phyloP scores from a whole-genome alignment of 192 early-diverging fungal genomes.

The Gorgonomyces haynaldii region DNA sequence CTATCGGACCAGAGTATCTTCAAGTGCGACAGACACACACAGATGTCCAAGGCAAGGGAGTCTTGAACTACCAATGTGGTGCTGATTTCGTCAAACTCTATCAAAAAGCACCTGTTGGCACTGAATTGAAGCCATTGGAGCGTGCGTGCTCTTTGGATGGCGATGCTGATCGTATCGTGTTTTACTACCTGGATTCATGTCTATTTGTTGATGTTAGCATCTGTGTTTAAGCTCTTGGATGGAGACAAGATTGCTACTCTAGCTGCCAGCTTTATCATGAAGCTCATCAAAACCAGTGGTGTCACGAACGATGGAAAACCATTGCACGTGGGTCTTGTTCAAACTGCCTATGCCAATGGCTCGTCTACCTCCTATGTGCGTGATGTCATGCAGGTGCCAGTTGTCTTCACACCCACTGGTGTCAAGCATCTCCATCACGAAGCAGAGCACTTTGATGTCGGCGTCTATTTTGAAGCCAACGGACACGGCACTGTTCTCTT shows the following conservation, averaged over 20 bases:
- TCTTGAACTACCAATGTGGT: conserved; percentile 85
- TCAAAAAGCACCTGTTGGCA: conserved; percentile 65
- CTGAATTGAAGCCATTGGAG: conserved; percentile 48
- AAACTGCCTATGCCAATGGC: conserved; percentile 99
- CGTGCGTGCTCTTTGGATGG: conserved; percentile 90
- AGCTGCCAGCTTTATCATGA: conserved; percentile 86
- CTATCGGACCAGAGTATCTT: conserved; percentile 53
- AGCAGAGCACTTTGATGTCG: conserved; percentile 92
- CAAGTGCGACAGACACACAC: conserved; percentile 62
- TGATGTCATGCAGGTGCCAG: conserved; percentile 82
- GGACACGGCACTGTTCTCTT: conserved; percentile 98
- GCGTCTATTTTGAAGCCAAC: conserved; percentile 99
- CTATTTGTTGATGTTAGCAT: conserved; percentile 22
- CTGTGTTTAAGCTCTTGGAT: conserved; percentile 82
- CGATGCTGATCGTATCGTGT: conserved; percentile 97
- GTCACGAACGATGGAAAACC: conserved; percentile 33
- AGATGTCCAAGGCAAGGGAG: conserved; percentile 53
- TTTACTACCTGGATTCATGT: conserved; percentile 79
- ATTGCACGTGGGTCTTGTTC: conserved; percentile 88
- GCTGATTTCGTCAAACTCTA: conserved; percentile 97
- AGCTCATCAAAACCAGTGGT: conserved; percentile 69
- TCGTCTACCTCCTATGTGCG: conserved; percentile 86
- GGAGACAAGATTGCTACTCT: conserved; percentile 98
- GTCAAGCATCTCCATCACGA: conserved; percentile 99
- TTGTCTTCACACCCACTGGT: conserved; percentile 90